Conservation (phyloP, 176 grass and related monocot species). For the Metroxylon sagu region DNA sequence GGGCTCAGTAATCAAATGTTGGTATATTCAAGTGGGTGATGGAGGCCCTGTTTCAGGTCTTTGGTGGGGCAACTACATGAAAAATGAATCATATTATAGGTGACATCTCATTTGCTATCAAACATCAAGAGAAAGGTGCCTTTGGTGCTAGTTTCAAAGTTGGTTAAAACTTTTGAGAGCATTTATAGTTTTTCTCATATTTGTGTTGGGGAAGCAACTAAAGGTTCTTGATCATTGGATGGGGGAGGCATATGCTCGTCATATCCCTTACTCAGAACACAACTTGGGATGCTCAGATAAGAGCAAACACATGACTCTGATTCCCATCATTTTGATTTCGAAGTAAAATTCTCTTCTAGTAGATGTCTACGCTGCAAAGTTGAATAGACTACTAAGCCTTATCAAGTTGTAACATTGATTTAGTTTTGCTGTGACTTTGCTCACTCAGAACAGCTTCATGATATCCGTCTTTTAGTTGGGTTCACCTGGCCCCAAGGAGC, state of each 20-base stretch:
- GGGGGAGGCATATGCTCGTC: neutral
- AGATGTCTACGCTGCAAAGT: neutral
- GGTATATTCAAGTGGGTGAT: neutral
- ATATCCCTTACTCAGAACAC: neutral
- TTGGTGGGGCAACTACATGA: neutral
- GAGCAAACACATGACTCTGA: neutral
- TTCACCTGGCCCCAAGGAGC: too few species aligned
- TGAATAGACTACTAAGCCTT: too few species aligned
- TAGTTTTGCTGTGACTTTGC: too few species aligned
- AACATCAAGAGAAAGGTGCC: neutral
- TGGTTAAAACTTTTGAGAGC: too few species aligned
- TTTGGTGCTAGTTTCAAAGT: neutral
- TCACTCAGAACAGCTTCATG: too few species aligned
- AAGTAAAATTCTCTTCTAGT: neutral
- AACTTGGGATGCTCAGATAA: neutral
- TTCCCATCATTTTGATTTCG: constrained; percentile 2
- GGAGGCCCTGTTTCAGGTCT: neutral
- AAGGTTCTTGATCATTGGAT: too few species aligned
- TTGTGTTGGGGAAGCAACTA: too few species aligned
- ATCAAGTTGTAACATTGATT: too few species aligned
- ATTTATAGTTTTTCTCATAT: too few species aligned
- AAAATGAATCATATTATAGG: neutral
- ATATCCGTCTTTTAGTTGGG: too few species aligned
- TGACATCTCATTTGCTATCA: neutral
- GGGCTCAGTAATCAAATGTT: neutral